These are phyloP conservation scores for Fusarium sp. DNA, from an alignment of 2,329 filamentous ascomycete species.

Conservation along the genomic window DNA sequence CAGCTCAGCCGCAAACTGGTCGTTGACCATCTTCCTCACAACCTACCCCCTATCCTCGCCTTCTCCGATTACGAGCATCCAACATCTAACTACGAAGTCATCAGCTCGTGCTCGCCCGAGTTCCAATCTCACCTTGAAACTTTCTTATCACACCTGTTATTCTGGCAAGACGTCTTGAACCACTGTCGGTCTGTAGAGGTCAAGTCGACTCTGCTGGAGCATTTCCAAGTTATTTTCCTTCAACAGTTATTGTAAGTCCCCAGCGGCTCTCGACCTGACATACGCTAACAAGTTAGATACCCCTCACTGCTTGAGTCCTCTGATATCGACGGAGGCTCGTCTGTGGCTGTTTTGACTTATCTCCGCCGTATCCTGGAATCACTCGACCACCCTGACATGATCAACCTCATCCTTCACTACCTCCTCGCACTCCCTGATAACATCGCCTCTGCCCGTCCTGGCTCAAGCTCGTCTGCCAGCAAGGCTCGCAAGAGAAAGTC, in stretches of 20 bases:
- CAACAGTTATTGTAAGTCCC: conserved; percentile 86
- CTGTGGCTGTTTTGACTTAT: conserved; percentile 94
- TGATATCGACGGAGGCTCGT: conserved; percentile 95
- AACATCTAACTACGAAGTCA: conserved; percentile 73
- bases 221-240: conserved; percentile 96
- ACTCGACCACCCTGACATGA: conserved; percentile 91
- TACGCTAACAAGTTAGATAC: conserved; percentile 66
- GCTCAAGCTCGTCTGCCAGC: conserved; percentile 64
- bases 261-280: not conserved
- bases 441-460: conserved; percentile 48
- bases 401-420: conserved; percentile 93
- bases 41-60: conserved; percentile 83
- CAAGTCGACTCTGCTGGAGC: conserved; percentile 90
- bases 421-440: conserved; percentile 80
- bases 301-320: conserved; percentile 96
- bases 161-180: conserved; percentile 98
- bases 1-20: conserved; percentile 80
- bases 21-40: conserved; percentile 77
- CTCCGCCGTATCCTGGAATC: conserved; percentile 89
- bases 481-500: conserved; percentile 86
- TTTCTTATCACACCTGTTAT: conserved; percentile 92
- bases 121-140: conserved; percentile 90
- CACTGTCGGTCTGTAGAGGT: conserved; percentile 93
- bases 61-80: conserved; percentile 89
- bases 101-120: conserved; percentile 76